Conservation (phyloP, 1,139 yeast species). For the Debaryomycetaceae sp. region DNA sequence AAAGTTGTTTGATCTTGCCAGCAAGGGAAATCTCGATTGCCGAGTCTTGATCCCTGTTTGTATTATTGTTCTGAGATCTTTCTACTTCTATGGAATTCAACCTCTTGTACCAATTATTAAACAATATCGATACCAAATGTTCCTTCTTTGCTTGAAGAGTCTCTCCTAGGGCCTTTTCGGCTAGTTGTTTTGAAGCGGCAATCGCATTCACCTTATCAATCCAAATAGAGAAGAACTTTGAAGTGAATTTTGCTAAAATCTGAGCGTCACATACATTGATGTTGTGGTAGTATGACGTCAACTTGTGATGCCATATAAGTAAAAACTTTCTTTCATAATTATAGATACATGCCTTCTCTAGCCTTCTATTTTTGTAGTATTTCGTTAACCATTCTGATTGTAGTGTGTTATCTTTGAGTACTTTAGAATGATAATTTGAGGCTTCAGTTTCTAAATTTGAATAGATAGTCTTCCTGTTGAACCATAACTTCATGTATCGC, state of each 20-base stretch:
- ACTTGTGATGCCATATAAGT: conserved; percentile 1
- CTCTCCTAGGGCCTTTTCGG: not conserved
- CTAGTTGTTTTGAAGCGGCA: not conserved
- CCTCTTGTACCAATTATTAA: not conserved
- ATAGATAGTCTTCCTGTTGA: conserved; percentile 8
- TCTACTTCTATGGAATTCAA: not conserved
- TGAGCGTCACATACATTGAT: not conserved
- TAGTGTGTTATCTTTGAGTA: conserved; percentile 1
- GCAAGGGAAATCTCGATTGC: conserved; percentile 5
- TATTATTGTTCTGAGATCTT: not conserved
- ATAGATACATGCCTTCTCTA: not conserved
- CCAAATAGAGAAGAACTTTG: not conserved
- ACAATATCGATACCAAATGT: not conserved
- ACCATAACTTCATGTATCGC: conserved; percentile 13
- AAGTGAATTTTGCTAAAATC: not conserved
- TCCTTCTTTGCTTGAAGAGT: not conserved
- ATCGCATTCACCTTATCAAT: not conserved
- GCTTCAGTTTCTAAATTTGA: conserved; percentile 12
- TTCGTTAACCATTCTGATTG: conserved; percentile 1
- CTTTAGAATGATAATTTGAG: conserved; percentile 3
- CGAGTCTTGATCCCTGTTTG: not conserved
- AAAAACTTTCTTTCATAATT: not conserved
- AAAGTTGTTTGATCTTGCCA: conserved; percentile 10
- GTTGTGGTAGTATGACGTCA: not conserved
- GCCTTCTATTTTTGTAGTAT: not conserved